A percentile compares a stretch with the other conserved stretches of the same genome.
These are phyloP conservation scores for Clonostachys rhizophaga DNA, from an alignment of 2,329 filamentous ascomycete species.

Conservation along the genomic window DNA sequence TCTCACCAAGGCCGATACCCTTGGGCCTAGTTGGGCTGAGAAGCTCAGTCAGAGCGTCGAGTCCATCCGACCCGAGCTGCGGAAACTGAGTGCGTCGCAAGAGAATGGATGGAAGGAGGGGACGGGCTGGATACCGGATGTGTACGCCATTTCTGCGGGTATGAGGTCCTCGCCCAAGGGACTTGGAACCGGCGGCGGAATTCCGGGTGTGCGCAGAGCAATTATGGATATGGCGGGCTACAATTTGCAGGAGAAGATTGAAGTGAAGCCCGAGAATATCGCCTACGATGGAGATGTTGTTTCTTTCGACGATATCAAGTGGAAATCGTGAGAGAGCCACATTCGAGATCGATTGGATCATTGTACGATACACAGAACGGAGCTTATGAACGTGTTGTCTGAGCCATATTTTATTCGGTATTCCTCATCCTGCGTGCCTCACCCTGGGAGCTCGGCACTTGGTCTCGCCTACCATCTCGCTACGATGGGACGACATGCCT, in stretches of 20 bases:
- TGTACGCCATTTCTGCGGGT: conserved; percentile 30
- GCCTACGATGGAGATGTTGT: conserved; percentile 27
- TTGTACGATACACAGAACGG: no score
- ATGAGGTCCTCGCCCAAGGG: conserved; percentile 19
- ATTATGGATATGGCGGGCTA: conserved; percentile 34
- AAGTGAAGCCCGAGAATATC: conserved; percentile 26
- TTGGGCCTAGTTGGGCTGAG: conserved; percentile 17
- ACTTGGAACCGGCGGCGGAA: conserved; percentile 25
- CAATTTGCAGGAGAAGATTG: conserved; percentile 15
- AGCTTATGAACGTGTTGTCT: no score
- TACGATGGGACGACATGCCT: no score
- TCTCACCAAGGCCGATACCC: conserved; percentile 54
- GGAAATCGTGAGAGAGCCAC: conserved; percentile 10
- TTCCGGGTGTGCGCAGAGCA: conserved; percentile 30
- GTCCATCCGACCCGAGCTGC: conserved; percentile 18
- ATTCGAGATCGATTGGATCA: no score
- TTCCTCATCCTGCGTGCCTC: no score
- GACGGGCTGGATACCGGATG: conserved; percentile 16
- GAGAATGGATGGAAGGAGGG: conserved; percentile 19
- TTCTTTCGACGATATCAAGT: conserved; percentile 30
- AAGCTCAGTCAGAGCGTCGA: conserved; percentile 16
- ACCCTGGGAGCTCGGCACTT: no score
- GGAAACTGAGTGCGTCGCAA: conserved; percentile 14
- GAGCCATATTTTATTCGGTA: no score
- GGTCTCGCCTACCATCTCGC: no score